These are phyloP conservation scores for Globisporangium recalcitrans DNA, from an alignment of 352 stramenopile genomes.

Conservation along the genomic window DNA sequence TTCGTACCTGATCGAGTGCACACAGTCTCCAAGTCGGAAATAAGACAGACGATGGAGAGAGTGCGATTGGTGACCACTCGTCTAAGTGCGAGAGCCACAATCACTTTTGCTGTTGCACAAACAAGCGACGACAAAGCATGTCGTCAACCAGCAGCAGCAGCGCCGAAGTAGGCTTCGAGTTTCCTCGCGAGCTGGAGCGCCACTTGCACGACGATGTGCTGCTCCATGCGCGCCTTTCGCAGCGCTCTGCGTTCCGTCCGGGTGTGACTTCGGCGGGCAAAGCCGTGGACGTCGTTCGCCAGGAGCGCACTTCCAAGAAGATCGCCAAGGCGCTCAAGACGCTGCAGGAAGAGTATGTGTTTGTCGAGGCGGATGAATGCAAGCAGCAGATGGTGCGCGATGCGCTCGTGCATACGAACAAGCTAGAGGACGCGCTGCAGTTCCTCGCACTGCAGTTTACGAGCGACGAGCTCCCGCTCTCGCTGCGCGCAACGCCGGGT, in stretches of 20 bases:
- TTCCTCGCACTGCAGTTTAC: slow-evolving; percentile 56
- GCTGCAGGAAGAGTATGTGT: slow-evolving; percentile 49
- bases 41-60: not conserved
- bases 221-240: slow-evolving; percentile 10
- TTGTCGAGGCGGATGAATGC: slow-evolving; percentile 11
- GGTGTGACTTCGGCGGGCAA: slow-evolving; percentile 29
- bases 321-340: slow-evolving; percentile 37
- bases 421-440: slow-evolving; percentile 57
- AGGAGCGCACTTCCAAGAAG: slow-evolving; percentile 44
- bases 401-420: slow-evolving; percentile 54
- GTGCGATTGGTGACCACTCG: not conserved
- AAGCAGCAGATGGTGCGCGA: slow-evolving; percentile 22
- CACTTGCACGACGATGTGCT: slow-evolving; percentile 44
- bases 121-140: too few relatives aligned
- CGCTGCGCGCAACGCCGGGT: slow-evolving; percentile 30
- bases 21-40: not conserved
- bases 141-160: not conserved
- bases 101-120: too few relatives aligned
- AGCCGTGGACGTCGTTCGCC: slow-evolving; percentile 36
- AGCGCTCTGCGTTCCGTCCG: slow-evolving; percentile 43
- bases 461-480: slow-evolving; percentile 47
- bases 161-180: slow-evolving; percentile 46
- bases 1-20: not conserved
- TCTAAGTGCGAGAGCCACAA: slow-evolving; percentile 1
- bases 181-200: slow-evolving; percentile 46